phyloP scores from a whole-genome alignment of 371 early-diverging fungal genomes.

The Rhizomucor miehei region DNA sequence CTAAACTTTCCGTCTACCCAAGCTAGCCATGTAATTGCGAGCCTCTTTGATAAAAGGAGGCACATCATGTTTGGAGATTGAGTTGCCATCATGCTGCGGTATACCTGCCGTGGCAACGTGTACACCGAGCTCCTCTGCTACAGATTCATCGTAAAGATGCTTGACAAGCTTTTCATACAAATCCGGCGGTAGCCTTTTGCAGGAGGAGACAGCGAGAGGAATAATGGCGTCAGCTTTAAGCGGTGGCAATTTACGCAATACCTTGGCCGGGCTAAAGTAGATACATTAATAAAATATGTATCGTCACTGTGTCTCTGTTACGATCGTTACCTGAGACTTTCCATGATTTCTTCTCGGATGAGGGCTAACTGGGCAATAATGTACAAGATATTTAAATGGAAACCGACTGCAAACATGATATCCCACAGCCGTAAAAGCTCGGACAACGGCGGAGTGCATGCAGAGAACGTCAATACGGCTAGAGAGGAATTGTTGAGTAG shows the following conservation, averaged over 20 bases:
- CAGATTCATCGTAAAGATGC: slow-evolving; percentile 73
- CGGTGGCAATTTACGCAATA: slow-evolving; percentile 77
- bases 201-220: slow-evolving; percentile 55
- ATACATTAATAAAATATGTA: too few species aligned
- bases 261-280: slow-evolving; percentile 82
- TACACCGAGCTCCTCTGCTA: slow-evolving; percentile 39
- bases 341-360: slow-evolving; percentile 74
- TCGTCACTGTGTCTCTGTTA: too few species aligned
- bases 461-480: slow-evolving; percentile 92
- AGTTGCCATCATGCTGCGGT: background rate
- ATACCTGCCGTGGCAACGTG: slow-evolving; percentile 6
- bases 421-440: slow-evolving; percentile 91
- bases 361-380: slow-evolving; percentile 80
- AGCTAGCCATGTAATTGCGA: too few species aligned
- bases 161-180: slow-evolving; percentile 75
- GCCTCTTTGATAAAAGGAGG: too few species aligned
- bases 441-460: slow-evolving; percentile 84
- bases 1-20: too few species aligned
- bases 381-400: slow-evolving; percentile 89
- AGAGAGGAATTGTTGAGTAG: slow-evolving; percentile 3
- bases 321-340: slow-evolving; percentile 61
- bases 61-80: too few species aligned
- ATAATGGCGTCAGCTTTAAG: slow-evolving; percentile 72
- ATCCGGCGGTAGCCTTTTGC: slow-evolving; percentile 62
- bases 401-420: slow-evolving; percentile 84